Conservation (phyloP, 495 filamentous ascomycete genomes). For the Usnea hakonensis region DNA sequence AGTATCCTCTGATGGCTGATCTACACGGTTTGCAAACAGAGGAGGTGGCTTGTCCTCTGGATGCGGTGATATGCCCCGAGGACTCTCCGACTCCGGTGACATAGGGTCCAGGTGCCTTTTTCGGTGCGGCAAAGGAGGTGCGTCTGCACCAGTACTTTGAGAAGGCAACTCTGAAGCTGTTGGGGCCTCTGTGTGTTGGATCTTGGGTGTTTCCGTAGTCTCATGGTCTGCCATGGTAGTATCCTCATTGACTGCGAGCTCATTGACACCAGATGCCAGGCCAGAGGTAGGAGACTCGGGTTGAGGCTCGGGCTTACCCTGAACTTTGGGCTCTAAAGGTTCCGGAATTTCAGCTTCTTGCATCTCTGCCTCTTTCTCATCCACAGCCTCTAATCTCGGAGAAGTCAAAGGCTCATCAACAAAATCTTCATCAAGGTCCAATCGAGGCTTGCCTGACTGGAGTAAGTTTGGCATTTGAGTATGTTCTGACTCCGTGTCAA, state of each 20-base stretch:
- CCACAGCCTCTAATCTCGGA: constrained; percentile 42
- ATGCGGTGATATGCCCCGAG: constrained; percentile 40
- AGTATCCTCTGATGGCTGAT: constrained; percentile 20
- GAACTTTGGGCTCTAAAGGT: constrained; percentile 12
- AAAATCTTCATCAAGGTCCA: constrained; percentile 58
- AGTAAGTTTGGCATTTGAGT: constrained; percentile 10
- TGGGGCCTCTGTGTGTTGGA: constrained; percentile 4
- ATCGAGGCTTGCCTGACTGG: constrained; percentile 18
- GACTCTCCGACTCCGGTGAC: constrained; percentile 13
- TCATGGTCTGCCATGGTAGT: constrained; percentile 30
- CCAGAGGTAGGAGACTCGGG: constrained; percentile 43
- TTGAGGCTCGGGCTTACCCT: constrained; percentile 29
- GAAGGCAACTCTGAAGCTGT: constrained; percentile 5
- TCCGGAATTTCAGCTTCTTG: constrained; percentile 18
- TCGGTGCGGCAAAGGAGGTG: constrained; percentile 24
- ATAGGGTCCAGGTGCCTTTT: constrained; percentile 17
- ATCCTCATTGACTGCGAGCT: constrained; percentile 45
- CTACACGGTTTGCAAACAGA: constrained; percentile 41
- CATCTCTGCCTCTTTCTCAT: constrained; percentile 26
- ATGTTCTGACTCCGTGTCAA: constrained; percentile 22
- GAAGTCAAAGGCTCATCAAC: constrained; percentile 63
- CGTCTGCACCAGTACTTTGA: constrained; percentile 11
- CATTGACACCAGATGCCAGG: constrained; percentile 43
- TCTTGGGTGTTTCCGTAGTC: constrained; percentile 6
- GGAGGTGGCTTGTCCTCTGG: constrained; percentile 63